These are phyloP conservation scores for Neurospora sp. DNA, from an alignment of 495 filamentous ascomycete genomes.

Conservation along the genomic window DNA sequence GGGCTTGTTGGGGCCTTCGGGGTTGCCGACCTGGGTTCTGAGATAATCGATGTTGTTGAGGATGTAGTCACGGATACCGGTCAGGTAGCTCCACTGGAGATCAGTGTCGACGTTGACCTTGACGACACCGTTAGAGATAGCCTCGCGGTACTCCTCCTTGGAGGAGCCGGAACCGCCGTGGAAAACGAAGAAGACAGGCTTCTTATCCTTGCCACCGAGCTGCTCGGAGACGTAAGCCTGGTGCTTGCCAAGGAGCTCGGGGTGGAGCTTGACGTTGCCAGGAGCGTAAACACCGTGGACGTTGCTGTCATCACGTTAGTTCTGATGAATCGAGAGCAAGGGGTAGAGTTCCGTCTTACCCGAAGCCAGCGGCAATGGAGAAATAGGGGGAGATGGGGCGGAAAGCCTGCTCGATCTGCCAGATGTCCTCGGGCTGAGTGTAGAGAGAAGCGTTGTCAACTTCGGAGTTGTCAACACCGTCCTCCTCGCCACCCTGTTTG, in stretches of 20 bases:
- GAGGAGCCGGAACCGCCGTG: constrained; percentile 89
- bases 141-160: constrained; percentile 79
- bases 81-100: constrained; percentile 76
- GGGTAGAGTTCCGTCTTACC: constrained; percentile 1
- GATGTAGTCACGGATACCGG: constrained; percentile 83
- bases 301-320: constrained; percentile 50
- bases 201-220: constrained; percentile 51
- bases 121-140: constrained; percentile 84
- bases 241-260: constrained; percentile 89
- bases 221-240: constrained; percentile 80
- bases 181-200: constrained; percentile 98
- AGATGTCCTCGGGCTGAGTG: constrained; percentile 95
- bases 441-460: constrained; percentile 94
- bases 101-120: constrained; percentile 95
- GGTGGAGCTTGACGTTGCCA: constrained; percentile 92
- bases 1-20: constrained; percentile 63
- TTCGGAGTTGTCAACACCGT: constrained; percentile 77
- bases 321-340: neutral
- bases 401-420: constrained; percentile 70
- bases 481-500: constrained; percentile 92
- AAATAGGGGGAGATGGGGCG: constrained; percentile 81
- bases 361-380: constrained; percentile 92
- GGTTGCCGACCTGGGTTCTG: constrained; percentile 77
- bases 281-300: constrained; percentile 99
- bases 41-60: constrained; percentile 93